Percentiles rank a stretch among this genome's conserved stretches.
These are phyloP conservation scores for Boletus coccyginus DNA, from an alignment of 768 basidiomycete species.

Conservation along the genomic window DNA sequence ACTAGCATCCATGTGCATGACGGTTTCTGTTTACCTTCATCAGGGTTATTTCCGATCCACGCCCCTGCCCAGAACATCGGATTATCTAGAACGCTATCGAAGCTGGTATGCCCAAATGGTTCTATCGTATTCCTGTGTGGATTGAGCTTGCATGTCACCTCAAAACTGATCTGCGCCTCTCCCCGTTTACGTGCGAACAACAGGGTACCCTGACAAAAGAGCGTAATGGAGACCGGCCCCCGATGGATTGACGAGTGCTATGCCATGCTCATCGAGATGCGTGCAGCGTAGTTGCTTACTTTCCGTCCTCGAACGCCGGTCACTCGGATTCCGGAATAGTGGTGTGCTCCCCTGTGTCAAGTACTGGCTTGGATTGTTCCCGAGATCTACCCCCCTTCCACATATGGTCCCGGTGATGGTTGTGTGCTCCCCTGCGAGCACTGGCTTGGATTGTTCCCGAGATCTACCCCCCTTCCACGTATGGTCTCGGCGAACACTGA, in stretches of 20 bases:
- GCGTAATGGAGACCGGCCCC: slow-evolving; percentile 10
- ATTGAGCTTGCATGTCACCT: not conserved
- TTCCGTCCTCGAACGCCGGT: slow-evolving; percentile 4
- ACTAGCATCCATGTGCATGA: no score
- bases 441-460: not conserved
- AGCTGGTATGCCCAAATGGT: not conserved
- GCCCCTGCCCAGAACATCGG: no score
- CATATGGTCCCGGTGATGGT: not conserved
- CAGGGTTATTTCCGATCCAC: no score
- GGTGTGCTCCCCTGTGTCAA: slow-evolving; percentile 12
- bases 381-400: slow-evolving; percentile 12
- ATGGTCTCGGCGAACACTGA: slow-evolving; percentile 1
- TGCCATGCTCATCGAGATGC: slow-evolving; percentile 1
- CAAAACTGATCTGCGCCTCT: not conserved
- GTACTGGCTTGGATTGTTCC: no score
- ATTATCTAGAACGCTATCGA: not conserved
- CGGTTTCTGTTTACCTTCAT: no score
- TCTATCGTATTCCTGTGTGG: not conserved
- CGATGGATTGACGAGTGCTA: slow-evolving; percentile 3
- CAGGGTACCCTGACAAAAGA: not conserved
- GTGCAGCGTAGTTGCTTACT: not conserved
- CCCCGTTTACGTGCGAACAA: not conserved
- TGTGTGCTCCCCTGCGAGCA: no score
- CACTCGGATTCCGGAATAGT: slow-evolving; percentile 11
- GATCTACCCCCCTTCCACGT: slow-evolving; percentile 14